Percentiles rank a stretch among this genome's conserved stretches.
phyloP scores from a whole-genome alignment of 2,329 filamentous ascomycete genomes.

The Alternaria gaisen region DNA sequence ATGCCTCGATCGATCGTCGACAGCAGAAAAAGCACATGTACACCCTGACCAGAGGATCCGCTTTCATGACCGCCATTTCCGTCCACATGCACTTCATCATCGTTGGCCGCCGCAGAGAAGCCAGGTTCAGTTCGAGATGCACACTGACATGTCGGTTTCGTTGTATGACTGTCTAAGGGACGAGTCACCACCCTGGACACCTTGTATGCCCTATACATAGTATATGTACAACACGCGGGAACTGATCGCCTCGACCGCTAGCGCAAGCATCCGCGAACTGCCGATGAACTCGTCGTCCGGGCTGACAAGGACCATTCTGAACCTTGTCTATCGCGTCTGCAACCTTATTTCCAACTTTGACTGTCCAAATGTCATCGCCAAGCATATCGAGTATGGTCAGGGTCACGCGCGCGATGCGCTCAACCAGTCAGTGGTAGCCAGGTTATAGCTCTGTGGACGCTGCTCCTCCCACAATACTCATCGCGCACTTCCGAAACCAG shows the following conservation, averaged over 20 bases:
- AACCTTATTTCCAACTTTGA: constrained; percentile 11
- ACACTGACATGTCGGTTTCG: neutral
- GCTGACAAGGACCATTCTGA: constrained; percentile 4
- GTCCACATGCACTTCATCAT: neutral
- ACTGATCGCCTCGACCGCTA: neutral
- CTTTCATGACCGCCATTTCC: neutral
- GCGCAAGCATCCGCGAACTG: constrained; percentile 3
- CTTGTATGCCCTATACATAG: neutral
- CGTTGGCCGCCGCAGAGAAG: neutral
- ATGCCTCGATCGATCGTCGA: neutral
- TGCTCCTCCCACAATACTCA: neutral
- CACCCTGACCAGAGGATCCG: neutral
- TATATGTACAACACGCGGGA: neutral
- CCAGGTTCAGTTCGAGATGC: neutral
- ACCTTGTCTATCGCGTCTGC: constrained; percentile 1
- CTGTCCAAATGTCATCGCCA: neutral
- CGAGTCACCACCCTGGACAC: neutral
- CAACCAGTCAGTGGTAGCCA: neutral
- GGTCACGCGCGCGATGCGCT: neutral
- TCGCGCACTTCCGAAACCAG: neutral
- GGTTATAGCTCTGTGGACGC: neutral
- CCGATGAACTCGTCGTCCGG: constrained; percentile 9
- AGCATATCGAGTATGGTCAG: neutral
- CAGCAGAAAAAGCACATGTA: neutral
- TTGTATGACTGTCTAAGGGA: neutral